Evolutionary conservation across 2,329 filamentous ascomycete genomes (phyloP).

Genomic region (Sordariomycetes sp.): DNA sequence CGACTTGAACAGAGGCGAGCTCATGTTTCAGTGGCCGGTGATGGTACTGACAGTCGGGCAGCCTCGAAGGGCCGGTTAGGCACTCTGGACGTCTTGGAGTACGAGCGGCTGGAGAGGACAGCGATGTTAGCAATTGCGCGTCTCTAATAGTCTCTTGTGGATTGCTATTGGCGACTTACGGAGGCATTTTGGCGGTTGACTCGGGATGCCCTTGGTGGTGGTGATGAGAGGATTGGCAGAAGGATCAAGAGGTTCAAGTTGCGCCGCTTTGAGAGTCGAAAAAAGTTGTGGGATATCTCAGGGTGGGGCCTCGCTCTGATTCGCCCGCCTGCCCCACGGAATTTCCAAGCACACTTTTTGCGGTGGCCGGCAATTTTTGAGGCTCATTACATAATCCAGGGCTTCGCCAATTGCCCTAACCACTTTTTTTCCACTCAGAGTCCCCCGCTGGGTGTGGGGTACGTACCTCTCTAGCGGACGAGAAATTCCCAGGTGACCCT

Average conservation of each 20-base stretch:
- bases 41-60: constrained; percentile 93
- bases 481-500: neutral
- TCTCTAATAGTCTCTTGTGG: neutral
- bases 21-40: constrained; percentile 91
- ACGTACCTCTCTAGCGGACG: neutral
- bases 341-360: neutral
- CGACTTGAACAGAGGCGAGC: constrained; percentile 97
- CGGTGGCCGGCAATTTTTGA: neutral
- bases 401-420: constrained; percentile 2
- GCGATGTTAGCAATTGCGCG: constrained; percentile 7
- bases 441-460: neutral
- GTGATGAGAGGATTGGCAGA: constrained; percentile 11
- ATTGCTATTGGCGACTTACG: constrained; percentile 15
- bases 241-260: constrained; percentile 7
- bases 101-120: constrained; percentile 28
- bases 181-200: constrained; percentile 26
- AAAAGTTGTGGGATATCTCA: constrained; percentile 1
- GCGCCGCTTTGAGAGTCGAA: constrained; percentile 1
- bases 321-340: neutral
- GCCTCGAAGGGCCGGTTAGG: constrained; percentile 97
- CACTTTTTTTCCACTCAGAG: neutral
- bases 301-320: neutral
- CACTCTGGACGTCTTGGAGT: constrained; percentile 99
- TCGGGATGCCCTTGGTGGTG: constrained; percentile 8
- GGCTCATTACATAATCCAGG: constrained; percentile 1